Conservation (phyloP, 257 asterid species). For the Gynochthodes officinalis region DNA sequence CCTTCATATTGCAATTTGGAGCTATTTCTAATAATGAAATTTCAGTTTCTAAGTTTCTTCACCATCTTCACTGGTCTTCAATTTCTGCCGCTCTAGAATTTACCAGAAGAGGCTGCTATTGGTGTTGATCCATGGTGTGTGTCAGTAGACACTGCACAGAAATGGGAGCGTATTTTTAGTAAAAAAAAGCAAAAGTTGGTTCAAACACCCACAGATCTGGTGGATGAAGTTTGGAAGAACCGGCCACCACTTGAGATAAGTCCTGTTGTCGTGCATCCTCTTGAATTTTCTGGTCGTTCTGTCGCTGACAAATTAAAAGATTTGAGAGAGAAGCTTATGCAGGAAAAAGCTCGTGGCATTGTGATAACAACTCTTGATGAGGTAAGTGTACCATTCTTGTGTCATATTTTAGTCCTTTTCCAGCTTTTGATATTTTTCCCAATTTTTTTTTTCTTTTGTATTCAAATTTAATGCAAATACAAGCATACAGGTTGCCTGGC, state of each 20-base stretch:
- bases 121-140: slow-evolving; percentile 97
- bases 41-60: neutral
- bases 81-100: slow-evolving; percentile 49
- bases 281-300: slow-evolving; percentile 74
- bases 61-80: neutral
- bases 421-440: slow-evolving; percentile 8
- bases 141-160: slow-evolving; percentile 86
- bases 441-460: slow-evolving; percentile 5
- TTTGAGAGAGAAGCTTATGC: slow-evolving; percentile 69
- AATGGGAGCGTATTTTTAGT: slow-evolving; percentile 73
- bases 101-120: slow-evolving; percentile 64
- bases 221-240: slow-evolving; percentile 86
- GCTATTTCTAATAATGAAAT: neutral
- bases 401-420: neutral
- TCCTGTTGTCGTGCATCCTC: slow-evolving; percentile 68
- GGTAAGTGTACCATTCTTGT: slow-evolving; percentile 36
- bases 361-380: slow-evolving; percentile 80
- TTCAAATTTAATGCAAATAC: slow-evolving; percentile 17
- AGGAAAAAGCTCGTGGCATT: slow-evolving; percentile 68
- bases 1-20: neutral
- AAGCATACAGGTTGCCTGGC: slow-evolving; percentile 80
- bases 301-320: slow-evolving; percentile 77
- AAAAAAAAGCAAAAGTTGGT: slow-evolving; percentile 75
- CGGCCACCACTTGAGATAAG: slow-evolving; percentile 67
- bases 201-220: slow-evolving; percentile 65